phyloP scores from a whole-genome alignment of 164 flowering plant genomes.

The Stephania yunnanensis region DNA sequence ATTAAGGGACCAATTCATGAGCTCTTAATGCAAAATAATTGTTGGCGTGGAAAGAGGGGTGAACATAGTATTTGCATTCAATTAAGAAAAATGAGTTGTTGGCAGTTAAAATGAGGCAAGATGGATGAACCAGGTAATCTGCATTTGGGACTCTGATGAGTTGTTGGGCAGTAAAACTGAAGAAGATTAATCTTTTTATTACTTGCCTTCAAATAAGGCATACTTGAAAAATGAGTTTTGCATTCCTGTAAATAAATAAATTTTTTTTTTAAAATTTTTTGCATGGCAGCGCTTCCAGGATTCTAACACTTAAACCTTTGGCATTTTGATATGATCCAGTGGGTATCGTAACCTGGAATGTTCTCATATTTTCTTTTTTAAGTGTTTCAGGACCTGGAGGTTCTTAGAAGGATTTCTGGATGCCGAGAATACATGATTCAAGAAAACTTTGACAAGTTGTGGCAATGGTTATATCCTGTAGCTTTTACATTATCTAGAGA shows the following conservation, averaged over 20 bases:
- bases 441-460: constrained; percentile 79
- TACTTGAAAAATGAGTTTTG: too few species aligned
- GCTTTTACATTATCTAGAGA: constrained; percentile 63
- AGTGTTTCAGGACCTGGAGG: constrained; percentile 57
- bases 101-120: too few species aligned
- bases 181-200: too few species aligned
- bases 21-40: not conserved
- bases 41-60: not conserved
- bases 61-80: not conserved
- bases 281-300: too few species aligned
- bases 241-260: too few species aligned
- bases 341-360: too few species aligned
- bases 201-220: too few species aligned
- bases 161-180: not conserved
- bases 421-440: constrained; percentile 47
- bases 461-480: constrained; percentile 93
- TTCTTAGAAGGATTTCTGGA: constrained; percentile 62
- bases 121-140: too few species aligned
- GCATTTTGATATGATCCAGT: too few species aligned
- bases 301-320: too few species aligned
- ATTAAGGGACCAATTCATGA: not conserved
- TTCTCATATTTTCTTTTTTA: not conserved
- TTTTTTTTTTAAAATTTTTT: too few species aligned
- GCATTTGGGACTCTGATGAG: not conserved
- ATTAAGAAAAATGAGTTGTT: not conserved